Evolutionary conservation across 2,329 filamentous ascomycete species (phyloP).

Genomic region (Epichloe sibirici): DNA sequence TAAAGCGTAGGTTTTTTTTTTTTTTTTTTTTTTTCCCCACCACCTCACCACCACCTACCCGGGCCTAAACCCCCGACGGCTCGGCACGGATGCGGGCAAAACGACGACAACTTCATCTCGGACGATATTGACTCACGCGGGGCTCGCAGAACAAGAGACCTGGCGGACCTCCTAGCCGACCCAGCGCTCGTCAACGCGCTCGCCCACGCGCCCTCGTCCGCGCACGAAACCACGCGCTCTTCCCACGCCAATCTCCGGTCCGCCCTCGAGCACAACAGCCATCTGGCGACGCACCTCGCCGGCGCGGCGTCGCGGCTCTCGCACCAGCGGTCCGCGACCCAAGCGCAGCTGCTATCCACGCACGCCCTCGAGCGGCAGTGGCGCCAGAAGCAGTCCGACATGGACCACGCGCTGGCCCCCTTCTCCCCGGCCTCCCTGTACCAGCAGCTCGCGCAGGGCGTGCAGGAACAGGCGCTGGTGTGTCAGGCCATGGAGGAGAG

Average conservation of each 20-base stretch:
- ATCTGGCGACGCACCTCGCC: constrained; percentile 51
- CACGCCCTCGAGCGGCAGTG: constrained; percentile 87
- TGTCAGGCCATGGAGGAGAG: constrained; percentile 83
- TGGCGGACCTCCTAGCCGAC: constrained; percentile 55
- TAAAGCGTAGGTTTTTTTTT: constrained; percentile 53
- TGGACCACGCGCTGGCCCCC: constrained; percentile 71
- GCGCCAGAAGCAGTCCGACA: constrained; percentile 76
- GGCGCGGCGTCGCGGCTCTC: constrained; percentile 45
- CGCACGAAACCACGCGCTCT: constrained; percentile 58
- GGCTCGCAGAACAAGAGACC: constrained; percentile 57
- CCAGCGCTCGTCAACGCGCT: constrained; percentile 62
- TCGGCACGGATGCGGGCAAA: too few relatives aligned
- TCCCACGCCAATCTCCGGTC: constrained; percentile 53
- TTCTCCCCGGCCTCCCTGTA: constrained; percentile 84
- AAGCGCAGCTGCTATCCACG: constrained; percentile 70
- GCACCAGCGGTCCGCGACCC: constrained; percentile 56
- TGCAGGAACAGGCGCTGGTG: constrained; percentile 71
- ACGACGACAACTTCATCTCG: too few relatives aligned
- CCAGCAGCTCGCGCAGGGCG: constrained; percentile 61
- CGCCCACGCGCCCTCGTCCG: constrained; percentile 50
- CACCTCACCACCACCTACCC: too few relatives aligned
- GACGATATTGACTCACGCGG: constrained; percentile 3
- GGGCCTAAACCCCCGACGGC: too few relatives aligned
- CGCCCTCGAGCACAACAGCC: constrained; percentile 59
- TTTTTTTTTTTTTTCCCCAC: constrained; percentile 6